These are phyloP conservation scores for Sequoia sempervirens DNA, from an alignment of 75 land plant genomes.

Conservation along the genomic window DNA sequence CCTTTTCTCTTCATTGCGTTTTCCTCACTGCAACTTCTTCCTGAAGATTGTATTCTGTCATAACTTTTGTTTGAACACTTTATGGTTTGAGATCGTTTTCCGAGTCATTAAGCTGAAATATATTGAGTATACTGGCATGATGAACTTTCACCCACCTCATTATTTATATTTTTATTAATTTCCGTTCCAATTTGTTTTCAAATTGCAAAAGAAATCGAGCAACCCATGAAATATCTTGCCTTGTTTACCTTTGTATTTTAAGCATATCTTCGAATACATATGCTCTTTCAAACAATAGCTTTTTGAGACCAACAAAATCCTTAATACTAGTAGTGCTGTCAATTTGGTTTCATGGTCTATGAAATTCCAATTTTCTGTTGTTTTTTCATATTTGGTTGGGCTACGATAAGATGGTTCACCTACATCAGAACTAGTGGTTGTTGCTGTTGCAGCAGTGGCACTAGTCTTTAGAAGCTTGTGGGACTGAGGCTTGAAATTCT, in stretches of 20 bases:
- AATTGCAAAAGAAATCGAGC: not conserved
- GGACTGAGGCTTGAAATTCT: not conserved
- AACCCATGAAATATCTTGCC: not conserved
- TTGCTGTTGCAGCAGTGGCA: not conserved
- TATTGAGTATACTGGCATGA: not conserved
- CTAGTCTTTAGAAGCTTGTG: not conserved
- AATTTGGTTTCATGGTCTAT: not conserved
- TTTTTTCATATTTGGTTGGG: slow-evolving; percentile 1
- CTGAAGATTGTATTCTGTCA: not conserved
- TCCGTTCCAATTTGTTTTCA: not conserved
- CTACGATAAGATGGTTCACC: not conserved
- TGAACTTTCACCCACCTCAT: not conserved
- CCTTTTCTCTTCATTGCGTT: not conserved
- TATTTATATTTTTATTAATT: not conserved
- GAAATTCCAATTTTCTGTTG: not conserved
- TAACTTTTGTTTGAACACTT: not conserved
- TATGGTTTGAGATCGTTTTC: not conserved
- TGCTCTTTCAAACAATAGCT: not conserved
- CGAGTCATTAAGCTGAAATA: not conserved
- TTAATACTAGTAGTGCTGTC: not conserved
- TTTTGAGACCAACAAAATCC: not conserved
- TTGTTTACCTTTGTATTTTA: not conserved
- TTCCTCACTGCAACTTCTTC: not conserved
- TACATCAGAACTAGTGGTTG: not conserved
- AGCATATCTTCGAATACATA: not conserved